phyloP scores from a whole-genome alignment of 73 alveolate species.

The Paramecium bursaria region DNA sequence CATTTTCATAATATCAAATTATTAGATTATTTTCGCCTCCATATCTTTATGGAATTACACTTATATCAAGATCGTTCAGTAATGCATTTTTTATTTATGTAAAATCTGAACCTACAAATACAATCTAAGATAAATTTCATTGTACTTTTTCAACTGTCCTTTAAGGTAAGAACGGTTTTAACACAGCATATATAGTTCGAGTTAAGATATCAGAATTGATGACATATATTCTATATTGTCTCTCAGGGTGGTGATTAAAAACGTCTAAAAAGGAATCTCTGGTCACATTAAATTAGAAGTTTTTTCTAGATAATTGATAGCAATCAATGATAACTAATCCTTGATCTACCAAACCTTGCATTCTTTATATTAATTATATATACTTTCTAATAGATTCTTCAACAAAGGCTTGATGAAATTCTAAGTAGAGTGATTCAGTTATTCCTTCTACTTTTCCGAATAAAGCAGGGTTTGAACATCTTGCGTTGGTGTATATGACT shows the following conservation, averaged over 20 bases:
- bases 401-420: conserved; percentile 9
- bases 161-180: conserved; percentile 48
- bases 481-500: conserved; percentile 6
- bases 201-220: conserved; percentile 35
- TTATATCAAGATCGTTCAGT: conserved; percentile 18
- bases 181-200: conserved; percentile 7
- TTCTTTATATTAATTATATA: neutral
- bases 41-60: conserved; percentile 31
- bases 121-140: neutral
- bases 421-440: neutral
- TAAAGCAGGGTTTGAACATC: conserved; percentile 26
- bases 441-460: neutral
- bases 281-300: conserved; percentile 8
- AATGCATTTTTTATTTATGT: conserved; percentile 14
- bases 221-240: conserved; percentile 38
- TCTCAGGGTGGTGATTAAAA: conserved; percentile 32
- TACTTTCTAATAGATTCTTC: conserved; percentile 56
- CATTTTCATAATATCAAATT: conserved; percentile 7
- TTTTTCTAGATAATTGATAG: neutral
- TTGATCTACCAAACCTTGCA: conserved; percentile 55
- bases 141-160: conserved; percentile 52
- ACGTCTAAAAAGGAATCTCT: conserved; percentile 41
- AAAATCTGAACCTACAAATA: conserved; percentile 33
- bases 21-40: conserved; percentile 52
- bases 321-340: conserved; percentile 31